Evolutionary conservation across 306 rosid genomes (phyloP), one percentile per base, ranked within the genome.

Genomic region (Quercus alba): DNA sequence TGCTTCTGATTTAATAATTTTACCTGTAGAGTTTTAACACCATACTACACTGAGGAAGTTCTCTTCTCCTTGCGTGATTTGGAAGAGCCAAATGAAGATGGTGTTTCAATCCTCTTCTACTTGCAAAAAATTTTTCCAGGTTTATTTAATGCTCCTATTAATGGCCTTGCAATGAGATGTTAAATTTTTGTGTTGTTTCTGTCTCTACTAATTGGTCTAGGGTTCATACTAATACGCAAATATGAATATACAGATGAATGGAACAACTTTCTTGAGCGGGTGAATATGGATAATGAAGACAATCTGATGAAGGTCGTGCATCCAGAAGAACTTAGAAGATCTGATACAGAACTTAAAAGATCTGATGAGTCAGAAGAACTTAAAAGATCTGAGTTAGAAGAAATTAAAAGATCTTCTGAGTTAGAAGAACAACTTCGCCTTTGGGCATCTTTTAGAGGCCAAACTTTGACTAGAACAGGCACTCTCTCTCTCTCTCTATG

Each of bases 391-490:
- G 91, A n/a, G n/a, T n/a, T n/a, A n/a, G n/a, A n/a, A 28, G 30
- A 28, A 28, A 0, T 28, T 28, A 28, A 28, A 28, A 28, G 82
- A 63, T 87, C 85, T 15, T 90, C 86, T 63, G 98, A 89, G 35
- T 81, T 79, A 79, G 96, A 91, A 78, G 96, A 92, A 84, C 91
- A 93, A 69, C 97, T 93, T 79, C 98, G 99, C 75, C 89, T 87
- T 18, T 95, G 99, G 99, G 99, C 98, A 31, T 95, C 99, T 76
- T 95, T 90, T 74, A 90, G 98, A 75, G 99, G 99, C 77, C 99
- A 95, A 84, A 95, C 99, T 76, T 81, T 95, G 90, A 93, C 99
- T 31, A 91, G 92, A 87, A 95, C 99, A 75, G 98, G 99, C 91
- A 17, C 19, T 71, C 38, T 8, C 33, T 56, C 73, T 38, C 41